Base-by-base conservation (phyloP, 495 filamentous ascomycete species). In the Trichoderma parareesei region DNA sequence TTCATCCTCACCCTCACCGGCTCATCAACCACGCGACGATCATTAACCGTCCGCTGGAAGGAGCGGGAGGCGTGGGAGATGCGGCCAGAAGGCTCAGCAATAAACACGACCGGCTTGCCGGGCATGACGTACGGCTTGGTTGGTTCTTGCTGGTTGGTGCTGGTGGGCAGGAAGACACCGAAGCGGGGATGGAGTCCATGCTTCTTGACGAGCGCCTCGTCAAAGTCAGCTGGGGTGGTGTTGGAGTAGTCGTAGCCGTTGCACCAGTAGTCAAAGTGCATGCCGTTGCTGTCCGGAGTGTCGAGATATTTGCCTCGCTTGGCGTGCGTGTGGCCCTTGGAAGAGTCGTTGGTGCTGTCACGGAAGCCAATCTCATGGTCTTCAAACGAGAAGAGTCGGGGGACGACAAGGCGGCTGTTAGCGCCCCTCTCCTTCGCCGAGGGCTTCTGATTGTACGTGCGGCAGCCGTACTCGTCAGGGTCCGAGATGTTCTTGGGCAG, bases 301-400 rank as follows among this genome's bases (percentile, higher is more conserved):
- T 74, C 70, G 61, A 78, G 49, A 40, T 74, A 79, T 64, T 69
- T 74, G 62, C 78, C 78, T 48, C 78, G 72, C 35, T 70, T 70
- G 3, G 71, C 71, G 65, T 71, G 73, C 55, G 71, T 79, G 48
- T 75, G 74, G 41, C 73, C 72, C 67, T 76, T 77, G 40, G 71
- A 70, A 59, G 72, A 71, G 63, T 73, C 74, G 65, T 81, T 81
- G 64, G 77, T 73, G 13, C 79, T 80, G 55, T 80, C 79, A 5
- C 79, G 79, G 65, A 81, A 79, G n/a, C 79, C 79, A 46, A 82
- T 81, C 64, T 82, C 77, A 5, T 74, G 53, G 14, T 76, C 71
- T 33, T 74, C 72, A 38, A 69, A 81, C 37, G 74, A 69, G 60
- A 77, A 78, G 0, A 69, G 11, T 37, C 67, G 72, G 37, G 77